Evolutionary conservation across 148 eudicot genomes (phyloP).

Genomic region (Euryodendron excelsum): DNA sequence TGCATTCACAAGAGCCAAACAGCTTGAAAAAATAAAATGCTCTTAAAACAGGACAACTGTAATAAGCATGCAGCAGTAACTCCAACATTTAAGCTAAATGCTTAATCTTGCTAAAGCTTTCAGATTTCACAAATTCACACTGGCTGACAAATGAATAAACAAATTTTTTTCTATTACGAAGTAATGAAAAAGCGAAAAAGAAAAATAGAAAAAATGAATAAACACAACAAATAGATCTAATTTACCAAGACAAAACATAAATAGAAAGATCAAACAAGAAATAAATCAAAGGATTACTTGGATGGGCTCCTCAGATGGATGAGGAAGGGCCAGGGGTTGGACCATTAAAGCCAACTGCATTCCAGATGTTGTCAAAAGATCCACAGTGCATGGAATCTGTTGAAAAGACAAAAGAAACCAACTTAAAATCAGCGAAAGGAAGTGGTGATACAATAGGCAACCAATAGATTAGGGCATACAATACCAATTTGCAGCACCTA

Average conservation of each 20-base stretch:
- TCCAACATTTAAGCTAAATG: not conserved
- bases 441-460: conserved; percentile 4
- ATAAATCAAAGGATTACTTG: conserved; percentile 45
- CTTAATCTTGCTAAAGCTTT: not conserved
- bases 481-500: not conserved
- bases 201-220: too few species aligned
- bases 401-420: conserved; percentile 15
- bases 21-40: too few species aligned
- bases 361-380: conserved; percentile 87
- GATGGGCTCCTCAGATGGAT: conserved; percentile 91
- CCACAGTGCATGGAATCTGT: conserved; percentile 85
- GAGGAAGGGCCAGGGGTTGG: conserved; percentile 93
- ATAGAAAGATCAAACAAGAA: not conserved
- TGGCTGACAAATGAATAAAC: not conserved
- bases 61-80: not conserved
- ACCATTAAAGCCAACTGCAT: conserved; percentile 95
- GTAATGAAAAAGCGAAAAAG: not conserved
- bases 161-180: not conserved
- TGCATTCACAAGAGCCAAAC: too few species aligned
- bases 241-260: not conserved
- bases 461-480: not conserved
- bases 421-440: conserved; percentile 7
- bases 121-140: not conserved
- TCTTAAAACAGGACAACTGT: not conserved
- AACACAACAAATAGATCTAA: not conserved